Conservation (phyloP, 148 eudicot species). For the Persicaria maculosa region DNA sequence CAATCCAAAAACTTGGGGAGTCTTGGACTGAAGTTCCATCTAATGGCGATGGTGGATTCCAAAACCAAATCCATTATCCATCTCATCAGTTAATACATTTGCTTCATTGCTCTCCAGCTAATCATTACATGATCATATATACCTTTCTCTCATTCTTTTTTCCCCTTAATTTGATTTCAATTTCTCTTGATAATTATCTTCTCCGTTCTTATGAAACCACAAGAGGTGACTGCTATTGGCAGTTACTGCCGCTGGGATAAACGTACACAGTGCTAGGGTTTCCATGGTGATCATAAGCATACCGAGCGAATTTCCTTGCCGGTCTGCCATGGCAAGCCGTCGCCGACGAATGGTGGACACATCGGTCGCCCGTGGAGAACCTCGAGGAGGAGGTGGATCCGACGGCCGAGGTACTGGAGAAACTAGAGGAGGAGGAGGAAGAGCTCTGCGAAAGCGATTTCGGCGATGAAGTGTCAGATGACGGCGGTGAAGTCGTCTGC, state of each 20-base stretch:
- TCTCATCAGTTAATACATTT: background rate
- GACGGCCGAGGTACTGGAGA: constrained; percentile 7
- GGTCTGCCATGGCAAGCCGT: background rate
- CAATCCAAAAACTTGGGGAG: background rate
- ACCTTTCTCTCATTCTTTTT: background rate
- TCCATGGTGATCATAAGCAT: constrained; percentile 3
- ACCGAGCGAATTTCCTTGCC: background rate
- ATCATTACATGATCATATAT: background rate
- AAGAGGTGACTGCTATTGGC: background rate
- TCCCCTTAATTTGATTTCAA: background rate
- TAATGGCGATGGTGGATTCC: background rate
- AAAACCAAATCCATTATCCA: background rate
- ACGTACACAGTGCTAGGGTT: background rate
- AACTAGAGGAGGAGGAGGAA: constrained; percentile 5
- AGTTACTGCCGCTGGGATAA: background rate
- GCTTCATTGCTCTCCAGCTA: background rate
- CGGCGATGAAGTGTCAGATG: constrained; percentile 20
- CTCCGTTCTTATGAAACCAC: background rate
- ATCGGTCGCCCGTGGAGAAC: background rate
- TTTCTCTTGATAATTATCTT: background rate
- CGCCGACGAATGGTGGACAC: background rate
- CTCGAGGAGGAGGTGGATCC: background rate
- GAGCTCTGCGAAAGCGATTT: constrained; percentile 33
- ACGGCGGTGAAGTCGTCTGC: constrained; percentile 28
- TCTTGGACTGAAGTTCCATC: background rate